These are phyloP conservation scores for Aethionema arabicum DNA, from an alignment of 345 rosid species.

Conservation along the genomic window DNA sequence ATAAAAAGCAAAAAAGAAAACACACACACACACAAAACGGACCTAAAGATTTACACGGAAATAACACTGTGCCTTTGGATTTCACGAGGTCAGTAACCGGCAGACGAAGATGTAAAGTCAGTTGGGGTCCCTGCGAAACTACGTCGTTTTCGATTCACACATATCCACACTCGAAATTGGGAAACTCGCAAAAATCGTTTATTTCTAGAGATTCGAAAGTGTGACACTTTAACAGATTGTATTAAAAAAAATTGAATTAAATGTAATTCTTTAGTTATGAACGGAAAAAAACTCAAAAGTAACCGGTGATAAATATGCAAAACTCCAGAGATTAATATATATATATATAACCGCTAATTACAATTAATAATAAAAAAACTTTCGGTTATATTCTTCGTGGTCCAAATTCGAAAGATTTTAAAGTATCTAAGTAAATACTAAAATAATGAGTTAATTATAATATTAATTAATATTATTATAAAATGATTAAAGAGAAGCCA, in stretches of 20 bases:
- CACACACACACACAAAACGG: background rate
- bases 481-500: conserved; percentile 29
- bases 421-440: too few species aligned
- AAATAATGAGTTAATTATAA: background rate
- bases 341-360: conserved; percentile 26
- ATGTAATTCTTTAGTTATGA: background rate
- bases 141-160: conserved; percentile 22
- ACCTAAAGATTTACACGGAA: conserved; percentile 21
- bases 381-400: conserved; percentile 30
- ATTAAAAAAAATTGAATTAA: too few species aligned
- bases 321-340: conserved; percentile 36
- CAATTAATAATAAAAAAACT: conserved; percentile 2
- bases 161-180: background rate
- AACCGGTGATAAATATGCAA: conserved; percentile 22
- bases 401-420: conserved; percentile 10
- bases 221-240: too few species aligned
- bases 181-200: background rate
- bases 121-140: conserved; percentile 17
- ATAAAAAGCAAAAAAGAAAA: background rate
- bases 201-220: too few species aligned
- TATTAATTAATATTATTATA: conserved; percentile 25
- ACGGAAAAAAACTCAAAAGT: conserved; percentile 18
- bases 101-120: conserved; percentile 31
- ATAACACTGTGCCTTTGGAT: conserved; percentile 4
- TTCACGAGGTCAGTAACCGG: conserved; percentile 25